These are phyloP conservation scores for Conticribra guillardii DNA, from an alignment of 108 stramenopile species.

Conservation along the genomic window DNA sequence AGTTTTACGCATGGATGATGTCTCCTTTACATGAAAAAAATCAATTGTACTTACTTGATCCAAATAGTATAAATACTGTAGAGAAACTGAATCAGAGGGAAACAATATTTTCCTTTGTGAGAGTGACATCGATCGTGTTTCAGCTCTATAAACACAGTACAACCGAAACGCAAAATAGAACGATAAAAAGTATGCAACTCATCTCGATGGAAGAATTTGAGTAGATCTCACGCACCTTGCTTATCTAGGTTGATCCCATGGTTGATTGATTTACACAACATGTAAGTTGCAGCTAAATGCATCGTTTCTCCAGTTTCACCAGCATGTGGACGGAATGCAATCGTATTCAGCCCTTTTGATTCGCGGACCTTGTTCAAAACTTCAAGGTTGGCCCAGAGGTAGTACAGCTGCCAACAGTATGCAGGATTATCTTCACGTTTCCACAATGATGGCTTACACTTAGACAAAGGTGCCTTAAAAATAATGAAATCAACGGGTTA, in stretches of 20 bases:
- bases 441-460: conserved; percentile 84
- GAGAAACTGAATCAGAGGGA: too few relatives aligned
- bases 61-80: conserved; percentile 98
- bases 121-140: too few relatives aligned
- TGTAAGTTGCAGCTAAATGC: conserved; percentile 96
- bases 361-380: conserved; percentile 89
- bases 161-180: too few relatives aligned
- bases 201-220: too few relatives aligned
- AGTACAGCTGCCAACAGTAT: conserved; percentile 94
- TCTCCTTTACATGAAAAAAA: conserved; percentile 11
- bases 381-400: conserved; percentile 92
- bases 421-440: conserved; percentile 81
- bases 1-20: neutral
- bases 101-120: too few relatives aligned
- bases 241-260: conserved; percentile 97
- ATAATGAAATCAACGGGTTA: too few relatives aligned
- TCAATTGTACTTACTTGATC: conserved; percentile 69
- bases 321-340: conserved; percentile 94
- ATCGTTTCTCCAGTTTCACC: conserved; percentile 98
- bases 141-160: too few relatives aligned
- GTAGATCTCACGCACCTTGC: too few relatives aligned
- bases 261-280: conserved; percentile 95
- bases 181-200: too few relatives aligned
- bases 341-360: conserved; percentile 86
- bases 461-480: conserved; percentile 56